These are phyloP conservation scores for Gaultheria prostrata DNA, from an alignment of 148 eudicot genomes.

Conservation along the genomic window DNA sequence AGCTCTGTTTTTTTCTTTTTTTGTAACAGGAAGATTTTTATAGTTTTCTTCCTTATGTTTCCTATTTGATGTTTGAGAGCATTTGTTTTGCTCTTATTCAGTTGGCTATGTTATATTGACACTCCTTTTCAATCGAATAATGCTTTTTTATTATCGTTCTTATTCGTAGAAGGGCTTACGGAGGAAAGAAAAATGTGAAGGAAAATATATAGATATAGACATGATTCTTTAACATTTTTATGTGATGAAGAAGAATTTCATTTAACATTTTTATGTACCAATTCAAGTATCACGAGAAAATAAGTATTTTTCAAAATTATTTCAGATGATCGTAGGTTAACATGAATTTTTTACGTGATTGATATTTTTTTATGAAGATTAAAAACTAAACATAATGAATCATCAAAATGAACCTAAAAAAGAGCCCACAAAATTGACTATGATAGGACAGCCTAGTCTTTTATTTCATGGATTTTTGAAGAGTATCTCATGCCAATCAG, in stretches of 20 bases:
- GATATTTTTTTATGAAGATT: neutral
- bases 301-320: too few relatives aligned
- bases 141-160: neutral
- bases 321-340: too few relatives aligned
- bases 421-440: neutral
- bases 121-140: neutral
- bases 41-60: neutral
- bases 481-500: neutral
- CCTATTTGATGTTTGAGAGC: neutral
- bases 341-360: neutral
- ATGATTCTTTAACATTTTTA: too few relatives aligned
- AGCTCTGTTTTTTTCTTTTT: neutral
- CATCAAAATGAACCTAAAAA: neutral
- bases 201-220: too few relatives aligned
- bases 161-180: too few relatives aligned
- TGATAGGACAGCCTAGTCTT: neutral
- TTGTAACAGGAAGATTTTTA: neutral
- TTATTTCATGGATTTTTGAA: neutral
- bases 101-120: neutral
- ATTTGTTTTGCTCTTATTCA: neutral
- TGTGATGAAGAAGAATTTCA: too few relatives aligned
- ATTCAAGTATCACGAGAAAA: neutral
- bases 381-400: neutral
- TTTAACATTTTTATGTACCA: neutral
- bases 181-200: too few relatives aligned